Base-by-base conservation (phyloP, 1,284 basidiomycete genomes). In the Boletus austroedulis region DNA sequence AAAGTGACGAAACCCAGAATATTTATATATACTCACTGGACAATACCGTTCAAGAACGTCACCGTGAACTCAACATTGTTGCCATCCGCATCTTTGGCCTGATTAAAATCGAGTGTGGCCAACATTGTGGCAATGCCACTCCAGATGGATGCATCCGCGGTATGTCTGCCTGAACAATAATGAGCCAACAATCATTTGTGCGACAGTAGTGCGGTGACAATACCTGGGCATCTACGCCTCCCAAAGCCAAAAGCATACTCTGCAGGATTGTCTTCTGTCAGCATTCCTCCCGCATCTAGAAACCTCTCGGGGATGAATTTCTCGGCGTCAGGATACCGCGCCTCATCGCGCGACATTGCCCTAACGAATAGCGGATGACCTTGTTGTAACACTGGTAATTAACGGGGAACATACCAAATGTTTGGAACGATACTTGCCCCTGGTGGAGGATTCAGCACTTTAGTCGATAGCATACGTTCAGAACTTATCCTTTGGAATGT, bases 401-500 rank as follows among this genome's bases (percentile, higher is more conserved):
- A n/a, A n/a, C n/a, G 45, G 45, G 2, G 17, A 29, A 4, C 45
- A 17, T 51, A 69, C 70, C 67, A 72, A 23, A 56, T 5, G n/a
- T 72, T 69, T 38, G 31, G 53, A n/a, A 72, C 31, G 46, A 72
- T 45, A 4, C 56, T 60, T 4, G 66, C 55, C 2, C 65, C 65
- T 57, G 19, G 6, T 32, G 29, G 34, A 47, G n/a, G n/a, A n/a
- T n/a, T n/a, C n/a, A n/a, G n/a, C n/a, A n/a, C n/a, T n/a, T n/a
- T n/a, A n/a, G n/a, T 38, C 12, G 2, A 4, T 32, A 26, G 31
- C 7, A 24, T 29, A 7, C n/a, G n/a, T n/a, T n/a, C n/a, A n/a
- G n/a, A n/a, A 52, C 28, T 56, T 55, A 65, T 71, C 70, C 56
- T 67, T 70, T 0, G 71, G 70, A 26, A 72, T 72, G 34, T 66